Evolutionary conservation across 1,284 basidiomycete genomes (phyloP).

Genomic region (Apiotrichum akiyoshidainum): DNA sequence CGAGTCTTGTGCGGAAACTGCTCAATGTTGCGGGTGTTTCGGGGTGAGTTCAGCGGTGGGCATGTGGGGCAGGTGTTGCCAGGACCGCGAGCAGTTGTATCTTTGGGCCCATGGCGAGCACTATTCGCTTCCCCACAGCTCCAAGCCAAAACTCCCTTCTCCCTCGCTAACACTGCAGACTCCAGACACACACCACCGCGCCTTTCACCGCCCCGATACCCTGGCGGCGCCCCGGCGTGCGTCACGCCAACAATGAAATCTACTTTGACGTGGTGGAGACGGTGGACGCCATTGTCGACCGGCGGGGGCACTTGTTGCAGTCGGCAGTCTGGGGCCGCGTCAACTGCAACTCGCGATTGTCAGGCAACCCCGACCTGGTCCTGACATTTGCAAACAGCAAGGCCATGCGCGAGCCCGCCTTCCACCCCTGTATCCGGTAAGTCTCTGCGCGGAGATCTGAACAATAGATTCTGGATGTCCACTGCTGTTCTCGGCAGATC

Average conservation of each 20-base stretch:
- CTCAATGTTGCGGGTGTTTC: conserved; percentile 62
- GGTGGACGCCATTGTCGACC: conserved; percentile 77
- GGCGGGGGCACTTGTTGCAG: conserved; percentile 69
- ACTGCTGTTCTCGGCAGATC: not conserved
- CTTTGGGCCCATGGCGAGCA: no score
- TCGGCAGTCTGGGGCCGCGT: conserved; percentile 76
- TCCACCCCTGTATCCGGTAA: conserved; percentile 86
- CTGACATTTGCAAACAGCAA: conserved; percentile 74
- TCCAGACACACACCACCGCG: conserved; percentile 54
- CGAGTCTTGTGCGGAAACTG: conserved; percentile 76
- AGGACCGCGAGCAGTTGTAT: no score
- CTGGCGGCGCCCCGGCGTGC: conserved; percentile 81
- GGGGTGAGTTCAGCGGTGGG: conserved; percentile 42
- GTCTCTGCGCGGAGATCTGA: conserved; percentile 24
- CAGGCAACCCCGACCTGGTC: conserved; percentile 82
- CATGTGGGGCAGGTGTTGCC: no score
- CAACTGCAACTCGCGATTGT: conserved; percentile 71
- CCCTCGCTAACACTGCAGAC: conserved; percentile 33
- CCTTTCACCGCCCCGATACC: conserved; percentile 90
- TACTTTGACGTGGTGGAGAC: conserved; percentile 89
- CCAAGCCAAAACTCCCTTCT: no score
- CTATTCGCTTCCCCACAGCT: no score
- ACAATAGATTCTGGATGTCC: no score
- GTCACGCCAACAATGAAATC: conserved; percentile 87
- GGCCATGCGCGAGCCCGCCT: conserved; percentile 71